Percentiles rank a stretch among this genome's conserved stretches.
Conservation (phyloP, 495 filamentous ascomycete species). For the Aspergillus incahuasiensis region DNA sequence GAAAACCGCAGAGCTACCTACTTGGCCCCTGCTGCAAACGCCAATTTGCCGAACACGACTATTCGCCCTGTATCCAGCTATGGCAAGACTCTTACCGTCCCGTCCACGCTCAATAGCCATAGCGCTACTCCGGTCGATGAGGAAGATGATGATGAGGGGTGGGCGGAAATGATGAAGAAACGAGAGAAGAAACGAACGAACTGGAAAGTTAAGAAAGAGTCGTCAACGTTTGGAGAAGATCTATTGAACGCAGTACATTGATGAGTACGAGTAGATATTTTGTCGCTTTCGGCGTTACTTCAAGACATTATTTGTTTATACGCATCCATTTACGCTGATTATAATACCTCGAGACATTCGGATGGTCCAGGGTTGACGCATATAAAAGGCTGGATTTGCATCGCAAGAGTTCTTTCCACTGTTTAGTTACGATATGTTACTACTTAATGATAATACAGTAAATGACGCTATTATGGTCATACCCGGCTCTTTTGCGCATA, state of each 20-base stretch:
- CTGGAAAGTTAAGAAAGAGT: conserved; percentile 65
- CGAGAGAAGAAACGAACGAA: conserved; percentile 71
- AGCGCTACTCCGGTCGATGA: conserved; percentile 39
- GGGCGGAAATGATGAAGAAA: conserved; percentile 83
- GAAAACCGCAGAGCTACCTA: conserved; percentile 34
- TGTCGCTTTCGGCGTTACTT: conserved; percentile 15
- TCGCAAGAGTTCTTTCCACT: neutral
- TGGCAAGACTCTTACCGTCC: conserved; percentile 22
- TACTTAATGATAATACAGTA: neutral
- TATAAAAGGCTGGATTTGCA: neutral
- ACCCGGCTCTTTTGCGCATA: neutral
- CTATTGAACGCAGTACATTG: conserved; percentile 43
- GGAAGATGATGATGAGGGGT: conserved; percentile 79
- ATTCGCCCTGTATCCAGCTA: conserved; percentile 32
- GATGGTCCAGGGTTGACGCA: neutral
- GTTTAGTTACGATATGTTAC: conserved; percentile 1
- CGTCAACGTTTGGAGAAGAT: conserved; percentile 38
- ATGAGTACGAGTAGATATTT: conserved; percentile 9
- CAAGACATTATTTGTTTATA: neutral
- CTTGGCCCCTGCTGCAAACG: conserved; percentile 16
- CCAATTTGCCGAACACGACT: conserved; percentile 20
- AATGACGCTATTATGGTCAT: neutral
- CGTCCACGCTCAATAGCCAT: conserved; percentile 26
- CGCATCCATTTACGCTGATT: conserved; percentile 3
- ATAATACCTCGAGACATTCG: conserved; percentile 1